phyloP scores from a whole-genome alignment of 768 basidiomycete genomes.

The Polyporus arcularius region DNA sequence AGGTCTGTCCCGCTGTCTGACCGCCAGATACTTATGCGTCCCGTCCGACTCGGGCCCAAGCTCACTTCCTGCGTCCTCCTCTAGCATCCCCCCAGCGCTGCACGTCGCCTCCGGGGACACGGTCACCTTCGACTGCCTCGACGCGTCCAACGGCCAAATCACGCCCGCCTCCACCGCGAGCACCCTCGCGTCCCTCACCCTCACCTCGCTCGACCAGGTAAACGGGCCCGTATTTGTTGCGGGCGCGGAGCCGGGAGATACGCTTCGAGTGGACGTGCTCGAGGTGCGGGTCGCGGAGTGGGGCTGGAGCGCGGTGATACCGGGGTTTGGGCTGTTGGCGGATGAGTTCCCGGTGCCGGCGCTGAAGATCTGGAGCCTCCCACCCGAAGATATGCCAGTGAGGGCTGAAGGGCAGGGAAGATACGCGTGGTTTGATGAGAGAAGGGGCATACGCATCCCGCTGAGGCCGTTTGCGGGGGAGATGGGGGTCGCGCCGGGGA shows the following conservation, averaged over 20 bases:
- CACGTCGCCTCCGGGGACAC: slow-evolving; percentile 53
- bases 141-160: slow-evolving; percentile 64
- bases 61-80: neutral
- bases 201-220: slow-evolving; percentile 56
- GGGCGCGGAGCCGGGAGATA: slow-evolving; percentile 55
- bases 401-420: slow-evolving; percentile 27
- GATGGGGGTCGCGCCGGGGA: slow-evolving; percentile 60
- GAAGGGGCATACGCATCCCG: slow-evolving; percentile 49
- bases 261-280: slow-evolving; percentile 60
- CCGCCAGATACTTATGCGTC: neutral
- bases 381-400: neutral
- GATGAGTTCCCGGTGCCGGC: slow-evolving; percentile 55
- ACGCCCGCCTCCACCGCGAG: slow-evolving; percentile 41
- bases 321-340: slow-evolving; percentile 58
- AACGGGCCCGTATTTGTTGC: slow-evolving; percentile 60
- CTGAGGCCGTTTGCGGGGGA: slow-evolving; percentile 62
- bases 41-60: neutral
- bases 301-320: slow-evolving; percentile 64
- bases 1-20: slow-evolving; percentile 36
- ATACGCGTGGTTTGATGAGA: slow-evolving; percentile 54
- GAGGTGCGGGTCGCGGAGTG: slow-evolving; percentile 51
- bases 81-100: slow-evolving; percentile 53
- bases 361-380: slow-evolving; percentile 58
- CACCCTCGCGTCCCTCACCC: slow-evolving; percentile 41
- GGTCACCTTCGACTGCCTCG: slow-evolving; percentile 61